These are phyloP conservation scores for Madurella fahalii DNA, from an alignment of 2,329 filamentous ascomycete genomes.

Conservation along the genomic window DNA sequence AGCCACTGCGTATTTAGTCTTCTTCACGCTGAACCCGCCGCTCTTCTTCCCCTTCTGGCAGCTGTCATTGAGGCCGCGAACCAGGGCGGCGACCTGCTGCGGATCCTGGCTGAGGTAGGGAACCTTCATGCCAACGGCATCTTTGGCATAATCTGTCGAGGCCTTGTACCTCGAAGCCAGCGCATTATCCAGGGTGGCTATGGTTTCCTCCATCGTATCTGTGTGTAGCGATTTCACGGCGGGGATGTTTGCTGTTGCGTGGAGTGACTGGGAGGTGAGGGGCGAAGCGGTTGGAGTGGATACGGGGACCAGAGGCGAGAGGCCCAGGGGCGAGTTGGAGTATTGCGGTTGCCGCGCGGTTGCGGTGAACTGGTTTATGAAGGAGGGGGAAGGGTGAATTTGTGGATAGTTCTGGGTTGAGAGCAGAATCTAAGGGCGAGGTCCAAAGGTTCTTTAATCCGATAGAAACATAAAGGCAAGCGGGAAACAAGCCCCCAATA, in stretches of 20 bases:
- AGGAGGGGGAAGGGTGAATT: not conserved
- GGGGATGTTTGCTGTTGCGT: slow-evolving; percentile 9
- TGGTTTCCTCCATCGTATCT: slow-evolving; percentile 19
- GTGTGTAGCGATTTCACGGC: slow-evolving; percentile 3
- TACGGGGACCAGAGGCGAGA: slow-evolving; percentile 5
- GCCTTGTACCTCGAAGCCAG: slow-evolving; percentile 22
- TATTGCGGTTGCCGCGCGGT: not conserved
- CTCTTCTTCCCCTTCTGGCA: slow-evolving; percentile 49
- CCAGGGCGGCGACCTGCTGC: slow-evolving; percentile 61
- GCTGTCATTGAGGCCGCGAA: slow-evolving; percentile 58
- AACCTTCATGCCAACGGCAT: slow-evolving; percentile 38
- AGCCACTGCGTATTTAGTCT: slow-evolving; percentile 68
- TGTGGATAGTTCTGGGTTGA: not conserved
- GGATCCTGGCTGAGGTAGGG: slow-evolving; percentile 68
- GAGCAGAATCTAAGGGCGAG: not conserved
- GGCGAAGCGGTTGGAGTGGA: slow-evolving; percentile 16
- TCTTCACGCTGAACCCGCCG: slow-evolving; percentile 68
- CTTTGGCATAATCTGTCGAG: slow-evolving; percentile 25
- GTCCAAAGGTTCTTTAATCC: slow-evolving; percentile 2
- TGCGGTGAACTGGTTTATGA: not conserved
- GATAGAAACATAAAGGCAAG: not conserved
- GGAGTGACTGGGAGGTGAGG: not conserved
- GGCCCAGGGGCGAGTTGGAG: not conserved
- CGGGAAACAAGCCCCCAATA: not conserved
- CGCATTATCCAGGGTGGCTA: slow-evolving; percentile 1